Evolutionary conservation across 2,329 filamentous ascomycete genomes (phyloP).

Genomic region (Sphaerulina vaccinii): DNA sequence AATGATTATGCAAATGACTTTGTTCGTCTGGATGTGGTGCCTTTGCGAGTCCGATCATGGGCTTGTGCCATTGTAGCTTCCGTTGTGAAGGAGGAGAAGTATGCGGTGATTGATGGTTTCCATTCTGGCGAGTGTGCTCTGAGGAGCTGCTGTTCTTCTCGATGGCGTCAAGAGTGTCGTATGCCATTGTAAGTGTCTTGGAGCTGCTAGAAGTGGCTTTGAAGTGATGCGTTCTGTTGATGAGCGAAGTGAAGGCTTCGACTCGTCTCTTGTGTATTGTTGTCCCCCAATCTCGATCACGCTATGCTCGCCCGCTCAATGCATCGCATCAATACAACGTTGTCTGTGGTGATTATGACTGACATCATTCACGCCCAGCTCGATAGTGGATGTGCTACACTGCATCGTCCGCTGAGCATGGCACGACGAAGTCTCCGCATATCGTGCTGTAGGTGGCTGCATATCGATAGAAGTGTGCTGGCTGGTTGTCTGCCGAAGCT

Average conservation of each 20-base stretch:
- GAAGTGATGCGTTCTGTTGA: not conserved
- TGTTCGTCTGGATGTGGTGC: slow-evolving; percentile 11
- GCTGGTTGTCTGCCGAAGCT: too few species aligned
- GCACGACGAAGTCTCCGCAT: not conserved
- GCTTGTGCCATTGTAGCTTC: slow-evolving; percentile 2
- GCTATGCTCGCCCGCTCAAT: not conserved
- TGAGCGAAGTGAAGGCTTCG: not conserved
- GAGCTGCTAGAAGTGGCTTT: too few species aligned
- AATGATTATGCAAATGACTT: slow-evolving; percentile 7
- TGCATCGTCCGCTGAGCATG: not conserved
- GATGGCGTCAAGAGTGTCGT: not conserved
- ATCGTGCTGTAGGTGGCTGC: not conserved
- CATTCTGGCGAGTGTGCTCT: not conserved
- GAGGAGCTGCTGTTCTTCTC: not conserved
- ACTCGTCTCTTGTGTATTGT: not conserved
- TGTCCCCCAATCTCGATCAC: too few species aligned
- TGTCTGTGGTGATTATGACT: not conserved
- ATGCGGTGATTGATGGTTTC: not conserved
- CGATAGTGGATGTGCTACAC: not conserved
- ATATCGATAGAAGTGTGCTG: not conserved
- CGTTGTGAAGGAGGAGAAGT: not conserved
- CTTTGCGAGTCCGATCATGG: slow-evolving; percentile 8
- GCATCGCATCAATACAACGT: not conserved
- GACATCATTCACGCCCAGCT: not conserved
- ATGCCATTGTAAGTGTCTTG: not conserved